Conservation (phyloP, 768 basidiomycete species). For the Mycena albidolilacea region DNA sequence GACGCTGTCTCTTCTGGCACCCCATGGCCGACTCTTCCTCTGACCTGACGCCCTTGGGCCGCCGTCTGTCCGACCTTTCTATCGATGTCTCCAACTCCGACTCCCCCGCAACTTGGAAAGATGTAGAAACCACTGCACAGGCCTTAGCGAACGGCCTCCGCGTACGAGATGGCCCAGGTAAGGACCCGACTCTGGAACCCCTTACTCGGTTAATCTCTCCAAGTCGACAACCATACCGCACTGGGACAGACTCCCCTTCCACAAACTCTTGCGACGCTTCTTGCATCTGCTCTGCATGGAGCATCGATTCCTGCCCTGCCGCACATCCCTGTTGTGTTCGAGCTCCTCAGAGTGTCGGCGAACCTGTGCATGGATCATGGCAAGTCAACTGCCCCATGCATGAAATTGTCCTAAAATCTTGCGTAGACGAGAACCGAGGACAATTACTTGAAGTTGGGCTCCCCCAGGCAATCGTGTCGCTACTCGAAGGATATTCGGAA, state of each 20-base stretch:
- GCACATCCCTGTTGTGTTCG: slow-evolving; percentile 69
- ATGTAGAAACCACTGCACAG: slow-evolving; percentile 66
- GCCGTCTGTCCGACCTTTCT: slow-evolving; percentile 53
- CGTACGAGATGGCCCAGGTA: slow-evolving; percentile 67
- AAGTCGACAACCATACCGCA: slow-evolving; percentile 80
- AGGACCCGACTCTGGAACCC: slow-evolving; percentile 34
- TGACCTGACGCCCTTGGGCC: slow-evolving; percentile 54
- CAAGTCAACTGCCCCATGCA: slow-evolving; percentile 48
- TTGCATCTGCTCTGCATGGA: slow-evolving; percentile 69
- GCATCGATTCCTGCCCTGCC: slow-evolving; percentile 59
- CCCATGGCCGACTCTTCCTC: slow-evolving; percentile 35
- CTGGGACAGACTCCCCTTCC: slow-evolving; percentile 79
- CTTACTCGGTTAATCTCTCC: slow-evolving; percentile 38
- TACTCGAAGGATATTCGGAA: slow-evolving; percentile 80
- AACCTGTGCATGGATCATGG: slow-evolving; percentile 91
- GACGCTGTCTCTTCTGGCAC: background rate
- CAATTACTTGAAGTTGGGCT: slow-evolving; percentile 79
- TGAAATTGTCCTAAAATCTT: slow-evolving; percentile 9
- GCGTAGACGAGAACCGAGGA: slow-evolving; percentile 81
- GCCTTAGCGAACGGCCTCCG: slow-evolving; percentile 76
- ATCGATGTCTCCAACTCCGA: slow-evolving; percentile 47
- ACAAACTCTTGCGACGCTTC: slow-evolving; percentile 72
- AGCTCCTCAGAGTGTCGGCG: slow-evolving; percentile 84
- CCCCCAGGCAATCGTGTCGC: slow-evolving; percentile 74
- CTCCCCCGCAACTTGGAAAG: slow-evolving; percentile 61